A percentile compares a stretch with the other conserved stretches of the same genome.
Conservation (phyloP, 2,329 filamentous ascomycete species). For the Aspergillus aculeatus region DNA sequence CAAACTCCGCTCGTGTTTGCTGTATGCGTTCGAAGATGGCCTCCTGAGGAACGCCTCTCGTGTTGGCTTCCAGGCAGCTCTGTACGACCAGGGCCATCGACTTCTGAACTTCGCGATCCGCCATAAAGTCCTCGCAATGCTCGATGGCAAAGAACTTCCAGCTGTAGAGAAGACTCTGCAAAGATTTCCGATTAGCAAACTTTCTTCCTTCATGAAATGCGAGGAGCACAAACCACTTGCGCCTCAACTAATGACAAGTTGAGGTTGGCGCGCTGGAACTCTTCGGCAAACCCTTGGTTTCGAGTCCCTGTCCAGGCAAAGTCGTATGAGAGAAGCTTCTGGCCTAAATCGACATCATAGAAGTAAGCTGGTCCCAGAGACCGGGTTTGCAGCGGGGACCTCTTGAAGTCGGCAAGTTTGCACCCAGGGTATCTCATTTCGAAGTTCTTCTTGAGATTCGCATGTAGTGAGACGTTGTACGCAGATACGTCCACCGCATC, state of each 20-base stretch:
- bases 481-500: slow-evolving; percentile 74
- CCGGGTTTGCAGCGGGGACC: slow-evolving; percentile 64
- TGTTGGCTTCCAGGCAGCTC: slow-evolving; percentile 77
- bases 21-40: slow-evolving; percentile 78
- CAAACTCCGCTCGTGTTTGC: slow-evolving; percentile 73
- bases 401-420: slow-evolving; percentile 75
- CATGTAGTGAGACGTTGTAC: slow-evolving; percentile 85
- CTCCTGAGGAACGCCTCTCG: slow-evolving; percentile 68
- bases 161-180: slow-evolving; percentile 73
- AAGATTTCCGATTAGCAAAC: slow-evolving; percentile 26
- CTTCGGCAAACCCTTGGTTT: slow-evolving; percentile 72
- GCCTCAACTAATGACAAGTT: slow-evolving; percentile 92
- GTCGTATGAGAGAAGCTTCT: slow-evolving; percentile 74
- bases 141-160: slow-evolving; percentile 89
- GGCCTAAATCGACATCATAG: slow-evolving; percentile 75
- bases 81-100: slow-evolving; percentile 72
- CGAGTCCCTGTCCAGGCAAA: slow-evolving; percentile 68
- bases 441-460: slow-evolving; percentile 82
- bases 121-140: slow-evolving; percentile 64
- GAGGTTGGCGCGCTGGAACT: slow-evolving; percentile 82
- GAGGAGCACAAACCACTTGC: slow-evolving; percentile 65
- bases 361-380: slow-evolving; percentile 75
- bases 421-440: slow-evolving; percentile 72
- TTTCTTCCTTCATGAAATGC: not conserved
- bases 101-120: slow-evolving; percentile 59